Percentiles rank a stretch among this genome's conserved stretches.
Conservation (phyloP, 371 early-diverging fungal species). For the Saksenaea oblongispora region DNA sequence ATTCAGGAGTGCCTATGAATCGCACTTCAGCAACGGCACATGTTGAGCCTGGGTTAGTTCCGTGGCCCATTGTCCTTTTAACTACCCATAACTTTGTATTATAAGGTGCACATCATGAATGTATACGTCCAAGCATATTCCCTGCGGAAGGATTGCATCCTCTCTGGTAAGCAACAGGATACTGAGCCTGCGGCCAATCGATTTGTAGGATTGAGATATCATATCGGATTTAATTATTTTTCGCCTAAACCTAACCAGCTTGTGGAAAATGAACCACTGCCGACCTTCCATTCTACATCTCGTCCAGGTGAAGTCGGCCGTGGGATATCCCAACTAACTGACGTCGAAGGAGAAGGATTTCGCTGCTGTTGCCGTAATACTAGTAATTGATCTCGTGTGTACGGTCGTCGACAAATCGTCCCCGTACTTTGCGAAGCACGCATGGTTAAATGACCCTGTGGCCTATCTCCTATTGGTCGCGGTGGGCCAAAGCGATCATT, state of each 20-base stretch:
- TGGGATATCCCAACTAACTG: background rate
- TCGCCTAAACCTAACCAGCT: constrained; percentile 7
- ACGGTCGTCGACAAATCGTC: background rate
- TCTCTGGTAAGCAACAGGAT: too few species aligned
- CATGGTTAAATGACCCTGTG: background rate
- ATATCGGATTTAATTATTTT: background rate
- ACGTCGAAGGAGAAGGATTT: constrained; percentile 1
- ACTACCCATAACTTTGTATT: too few species aligned
- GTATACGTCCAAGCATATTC: too few species aligned
- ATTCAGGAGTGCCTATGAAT: too few species aligned
- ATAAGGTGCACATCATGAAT: too few species aligned
- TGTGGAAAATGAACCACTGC: constrained; percentile 1
- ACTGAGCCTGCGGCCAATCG: too few species aligned
- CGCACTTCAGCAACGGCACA: too few species aligned
- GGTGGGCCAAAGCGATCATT: background rate
- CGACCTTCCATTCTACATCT: constrained; percentile 4
- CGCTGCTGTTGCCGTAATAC: background rate
- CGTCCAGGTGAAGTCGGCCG: background rate
- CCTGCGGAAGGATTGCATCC: too few species aligned
- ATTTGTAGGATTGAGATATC: too few species aligned
- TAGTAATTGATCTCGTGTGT: background rate
- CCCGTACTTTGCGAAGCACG: constrained; percentile 2
- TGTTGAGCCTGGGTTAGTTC: too few species aligned
- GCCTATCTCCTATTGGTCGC: background rate
- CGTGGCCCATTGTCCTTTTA: too few species aligned